phyloP scores from a whole-genome alignment of 805 yeast species.

The Metschnikowia kunwiensis region DNA sequence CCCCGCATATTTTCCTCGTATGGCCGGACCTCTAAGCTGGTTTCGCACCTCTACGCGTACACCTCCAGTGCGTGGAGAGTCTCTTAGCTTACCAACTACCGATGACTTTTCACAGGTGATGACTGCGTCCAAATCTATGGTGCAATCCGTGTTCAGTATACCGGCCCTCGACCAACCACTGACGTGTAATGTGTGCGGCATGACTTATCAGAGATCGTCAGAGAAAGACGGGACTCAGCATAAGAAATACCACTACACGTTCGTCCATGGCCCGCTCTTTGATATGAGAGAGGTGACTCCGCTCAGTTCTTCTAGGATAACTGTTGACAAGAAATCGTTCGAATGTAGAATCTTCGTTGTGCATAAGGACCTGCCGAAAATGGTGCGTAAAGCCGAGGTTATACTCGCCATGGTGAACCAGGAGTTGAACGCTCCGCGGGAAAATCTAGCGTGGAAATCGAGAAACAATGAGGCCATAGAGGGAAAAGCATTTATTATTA shows the following conservation, averaged over 20 bases:
- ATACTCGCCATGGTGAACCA: conserved; percentile 54
- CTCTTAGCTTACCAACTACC: too few relatives aligned
- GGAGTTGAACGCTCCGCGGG: conserved; percentile 55
- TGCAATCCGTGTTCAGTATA: conserved; percentile 13
- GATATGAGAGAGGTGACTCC: conserved; percentile 15
- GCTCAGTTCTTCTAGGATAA: conserved; percentile 28
- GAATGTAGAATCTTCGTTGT: conserved; percentile 21
- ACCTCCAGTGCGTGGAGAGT: too few relatives aligned
- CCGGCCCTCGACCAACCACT: conserved; percentile 6
- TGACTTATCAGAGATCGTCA: conserved; percentile 47
- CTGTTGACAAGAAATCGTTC: conserved; percentile 13
- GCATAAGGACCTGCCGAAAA: conserved; percentile 21
- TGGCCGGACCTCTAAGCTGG: too few relatives aligned
- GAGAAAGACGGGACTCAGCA: conserved; percentile 47
- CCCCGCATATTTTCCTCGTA: too few relatives aligned
- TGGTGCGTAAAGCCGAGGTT: conserved; percentile 26
- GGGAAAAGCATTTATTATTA: conserved; percentile 44
- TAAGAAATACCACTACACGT: conserved; percentile 47
- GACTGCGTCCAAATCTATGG: too few relatives aligned
- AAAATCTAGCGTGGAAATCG: conserved; percentile 31
- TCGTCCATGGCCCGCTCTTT: conserved; percentile 52
- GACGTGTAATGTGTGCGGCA: conserved; percentile 50
- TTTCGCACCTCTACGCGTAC: too few relatives aligned
- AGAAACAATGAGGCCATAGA: conserved; percentile 1
- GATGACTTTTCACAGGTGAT: too few relatives aligned